Evolutionary conservation across 1,139 yeast genomes (phyloP), one percentile per base, ranked within the genome.

Genomic region (Lodderomyces orthopsilosis): DNA sequence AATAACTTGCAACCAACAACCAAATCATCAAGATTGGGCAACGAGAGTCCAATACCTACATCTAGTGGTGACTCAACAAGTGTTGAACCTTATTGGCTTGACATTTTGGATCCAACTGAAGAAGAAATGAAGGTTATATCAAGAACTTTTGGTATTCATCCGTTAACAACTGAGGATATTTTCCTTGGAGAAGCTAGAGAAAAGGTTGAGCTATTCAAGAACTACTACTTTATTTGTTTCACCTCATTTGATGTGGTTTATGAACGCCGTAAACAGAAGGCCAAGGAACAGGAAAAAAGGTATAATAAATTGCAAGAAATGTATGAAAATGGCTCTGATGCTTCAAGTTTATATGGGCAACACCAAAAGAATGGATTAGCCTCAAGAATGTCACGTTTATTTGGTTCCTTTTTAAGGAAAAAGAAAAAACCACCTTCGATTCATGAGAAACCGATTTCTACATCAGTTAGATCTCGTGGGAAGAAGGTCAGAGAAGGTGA

Each of bases 121-220:
- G 96, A 88, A 51, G 98, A 93, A 62, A 91, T 93, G 96, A 90
- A 90, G 59, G 94, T 87, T 0, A 58, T 93, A 13, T 82, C 95
- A 22, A 90, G 90, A 55, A 83, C 97, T 0, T 93, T 93, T 65
- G 95, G 95, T 0, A 88, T 91, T 47, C 98, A 91, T 62, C 98
- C 98, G 0, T 75, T 91, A 55, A 93, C 98, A 0, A 87, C 97
- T 0, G 98, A 93, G 61, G 98, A 93, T 68, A 93, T 93, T 44
- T 88, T 88, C 52, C 70, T 91, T 28, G 96, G 96, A 2, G 98
- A 93, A 57, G 84, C 96, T 1, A 79, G 98, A 47, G 98, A 93
- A 63, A 93, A 93, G 58, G 97, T 93, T 18, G 98, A 93, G 62
- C 63, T 93, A 39, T 93, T 93, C 69, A 81, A 83, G 54, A 85